Evolutionary conservation across 768 basidiomycete genomes (phyloP).

Genomic region (Amanita subjunquillea): DNA sequence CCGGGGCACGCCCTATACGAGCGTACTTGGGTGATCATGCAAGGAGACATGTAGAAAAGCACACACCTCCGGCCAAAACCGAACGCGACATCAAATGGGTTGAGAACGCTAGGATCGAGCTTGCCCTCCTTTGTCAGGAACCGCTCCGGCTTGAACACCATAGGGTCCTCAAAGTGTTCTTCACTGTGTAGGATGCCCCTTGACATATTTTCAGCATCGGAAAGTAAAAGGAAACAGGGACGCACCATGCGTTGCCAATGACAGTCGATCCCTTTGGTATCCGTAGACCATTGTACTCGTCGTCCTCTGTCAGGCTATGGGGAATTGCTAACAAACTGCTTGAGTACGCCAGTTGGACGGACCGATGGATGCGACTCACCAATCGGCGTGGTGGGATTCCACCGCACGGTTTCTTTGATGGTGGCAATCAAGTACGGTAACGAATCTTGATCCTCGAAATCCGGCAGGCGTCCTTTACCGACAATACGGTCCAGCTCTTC

Average conservation of each 20-base stretch:
- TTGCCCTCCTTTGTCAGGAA: constrained; percentile 3
- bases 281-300: constrained; percentile 32
- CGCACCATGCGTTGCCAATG: constrained; percentile 25
- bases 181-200: constrained; percentile 2
- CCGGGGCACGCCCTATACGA: constrained; percentile 1
- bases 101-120: background rate
- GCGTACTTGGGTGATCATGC: background rate
- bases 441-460: constrained; percentile 22
- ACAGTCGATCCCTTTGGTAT: constrained; percentile 33
- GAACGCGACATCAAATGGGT: constrained; percentile 3
- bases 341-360: background rate
- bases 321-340: constrained; percentile 16
- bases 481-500: constrained; percentile 29
- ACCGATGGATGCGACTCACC: constrained; percentile 11
- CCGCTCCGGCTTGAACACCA: constrained; percentile 1
- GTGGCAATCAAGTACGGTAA: constrained; percentile 28
- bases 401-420: constrained; percentile 25
- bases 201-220: background rate
- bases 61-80: constrained; percentile 3
- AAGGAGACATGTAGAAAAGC: background rate
- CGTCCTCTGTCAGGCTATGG: constrained; percentile 25
- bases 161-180: background rate
- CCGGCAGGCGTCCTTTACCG: constrained; percentile 24
- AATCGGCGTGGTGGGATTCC: constrained; percentile 20
- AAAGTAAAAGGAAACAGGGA: background rate